These are phyloP conservation scores for Sporothrix brasiliensis DNA, from an alignment of 2,329 filamentous ascomycete genomes.

Conservation along the genomic window DNA sequence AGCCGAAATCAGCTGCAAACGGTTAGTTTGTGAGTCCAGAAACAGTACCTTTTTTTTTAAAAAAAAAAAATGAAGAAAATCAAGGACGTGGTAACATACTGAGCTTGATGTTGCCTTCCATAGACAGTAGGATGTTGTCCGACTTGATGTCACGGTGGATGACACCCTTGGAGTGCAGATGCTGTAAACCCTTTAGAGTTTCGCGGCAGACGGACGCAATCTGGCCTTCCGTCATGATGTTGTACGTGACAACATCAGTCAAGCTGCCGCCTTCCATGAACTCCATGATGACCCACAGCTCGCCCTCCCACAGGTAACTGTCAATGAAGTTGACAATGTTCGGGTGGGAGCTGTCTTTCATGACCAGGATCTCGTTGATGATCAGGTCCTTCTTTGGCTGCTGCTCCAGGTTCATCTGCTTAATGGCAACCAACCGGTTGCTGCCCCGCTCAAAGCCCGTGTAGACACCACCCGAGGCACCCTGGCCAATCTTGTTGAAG, in stretches of 20 bases:
- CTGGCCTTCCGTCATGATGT: conserved; percentile 98
- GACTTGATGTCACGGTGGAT: conserved; percentile 99
- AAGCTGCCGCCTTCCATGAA: conserved; percentile 98
- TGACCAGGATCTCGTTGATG: conserved; percentile 98
- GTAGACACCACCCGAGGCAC: conserved; percentile 92
- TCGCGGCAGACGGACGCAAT: conserved; percentile 95
- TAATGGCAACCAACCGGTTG: conserved; percentile 92
- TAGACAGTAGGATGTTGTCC: conserved; percentile 91
- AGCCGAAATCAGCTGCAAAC: conserved; percentile 84
- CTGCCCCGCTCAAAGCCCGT: conserved; percentile 83
- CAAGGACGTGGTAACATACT: conserved; percentile 61
- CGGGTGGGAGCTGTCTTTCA: conserved; percentile 98
- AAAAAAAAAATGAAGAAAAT: not conserved
- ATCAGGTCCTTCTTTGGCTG: conserved; percentile 99
- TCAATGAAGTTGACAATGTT: conserved; percentile 99
- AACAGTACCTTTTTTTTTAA: too few species aligned
- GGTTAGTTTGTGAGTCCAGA: not conserved
- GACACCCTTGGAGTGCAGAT: conserved; percentile 95
- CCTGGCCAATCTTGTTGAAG: conserved; percentile 94
- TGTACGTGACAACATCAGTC: conserved; percentile 98
- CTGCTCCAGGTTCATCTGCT: conserved; percentile 99
- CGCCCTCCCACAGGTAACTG: conserved; percentile 85
- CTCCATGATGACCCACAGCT: conserved; percentile 99
- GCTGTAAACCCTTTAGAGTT: conserved; percentile 87
- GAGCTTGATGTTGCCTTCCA: conserved; percentile 95